Conservation (phyloP, 1,284 basidiomycete species). For the Fereydounia khargensis region DNA sequence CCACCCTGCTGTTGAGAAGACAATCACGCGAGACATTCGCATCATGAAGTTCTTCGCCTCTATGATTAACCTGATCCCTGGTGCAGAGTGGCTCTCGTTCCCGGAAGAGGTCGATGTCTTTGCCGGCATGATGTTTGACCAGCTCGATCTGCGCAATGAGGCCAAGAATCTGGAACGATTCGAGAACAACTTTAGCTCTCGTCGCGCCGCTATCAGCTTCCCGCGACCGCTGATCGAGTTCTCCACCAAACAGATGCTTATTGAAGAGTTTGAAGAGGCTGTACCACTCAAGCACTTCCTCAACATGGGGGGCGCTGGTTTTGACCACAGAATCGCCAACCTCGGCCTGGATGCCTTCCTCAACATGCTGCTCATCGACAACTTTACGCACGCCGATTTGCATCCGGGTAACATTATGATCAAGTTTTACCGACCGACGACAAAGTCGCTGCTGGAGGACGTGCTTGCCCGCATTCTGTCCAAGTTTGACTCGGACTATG, state of each 20-base stretch:
- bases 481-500: constrained; percentile 53
- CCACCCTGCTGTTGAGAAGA: constrained; percentile 73
- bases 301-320: constrained; percentile 77
- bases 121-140: constrained; percentile 93
- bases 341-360: constrained; percentile 93
- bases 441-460: constrained; percentile 43
- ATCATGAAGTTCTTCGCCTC: constrained; percentile 94
- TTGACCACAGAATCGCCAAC: constrained; percentile 83
- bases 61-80: constrained; percentile 76
- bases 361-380: constrained; percentile 96
- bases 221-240: constrained; percentile 79
- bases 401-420: constrained; percentile 97
- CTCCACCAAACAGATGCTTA: constrained; percentile 75
- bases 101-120: constrained; percentile 95
- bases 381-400: constrained; percentile 85
- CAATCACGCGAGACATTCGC: constrained; percentile 80
- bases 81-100: constrained; percentile 93
- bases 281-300: constrained; percentile 86
- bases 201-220: constrained; percentile 79
- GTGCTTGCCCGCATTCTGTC: constrained; percentile 41
- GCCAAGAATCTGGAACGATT: constrained; percentile 83
- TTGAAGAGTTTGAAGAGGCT: constrained; percentile 92
- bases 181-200: constrained; percentile 75
- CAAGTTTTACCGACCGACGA: constrained; percentile 80
- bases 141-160: constrained; percentile 87